Percentiles rank a stretch among this genome's conserved stretches.
Evolutionary conservation across 805 yeast species (phyloP).

Genomic region (Lachancea sp.): DNA sequence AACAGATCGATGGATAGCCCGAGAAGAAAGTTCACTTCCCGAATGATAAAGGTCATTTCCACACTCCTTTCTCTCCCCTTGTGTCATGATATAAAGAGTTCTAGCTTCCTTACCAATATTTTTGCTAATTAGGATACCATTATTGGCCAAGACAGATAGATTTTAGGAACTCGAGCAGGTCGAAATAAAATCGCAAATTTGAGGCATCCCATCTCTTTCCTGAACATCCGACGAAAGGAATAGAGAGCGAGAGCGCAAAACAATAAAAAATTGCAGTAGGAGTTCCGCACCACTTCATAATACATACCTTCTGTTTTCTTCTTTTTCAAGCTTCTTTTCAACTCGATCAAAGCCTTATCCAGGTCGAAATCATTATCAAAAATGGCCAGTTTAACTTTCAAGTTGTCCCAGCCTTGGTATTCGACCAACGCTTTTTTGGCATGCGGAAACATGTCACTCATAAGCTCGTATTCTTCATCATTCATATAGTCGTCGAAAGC

Average conservation of each 20-base stretch:
- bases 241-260: slow-evolving; percentile 7
- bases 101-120: background rate
- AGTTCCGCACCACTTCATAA: slow-evolving; percentile 8
- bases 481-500: slow-evolving; percentile 34
- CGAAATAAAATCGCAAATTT: background rate
- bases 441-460: slow-evolving; percentile 42
- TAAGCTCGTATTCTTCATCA: slow-evolving; percentile 34
- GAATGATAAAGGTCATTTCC: slow-evolving; percentile 1
- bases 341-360: slow-evolving; percentile 40
- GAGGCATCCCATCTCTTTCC: background rate
- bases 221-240: background rate
- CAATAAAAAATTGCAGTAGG: slow-evolving; percentile 3
- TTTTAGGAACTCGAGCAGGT: background rate
- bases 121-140: background rate
- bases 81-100: background rate
- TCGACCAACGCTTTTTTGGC: slow-evolving; percentile 35
- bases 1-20: background rate
- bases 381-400: slow-evolving; percentile 45
- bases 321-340: slow-evolving; percentile 26
- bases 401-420: slow-evolving; percentile 39
- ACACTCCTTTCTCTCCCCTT: background rate
- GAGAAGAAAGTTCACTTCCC: background rate
- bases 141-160: background rate
- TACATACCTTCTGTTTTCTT: slow-evolving; percentile 43
- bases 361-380: slow-evolving; percentile 47